Evolutionary conservation across 2,329 filamentous ascomycete genomes (phyloP), one percentile per base, ranked within the genome.

Genomic region (Aspergillus arachidicola): DNA sequence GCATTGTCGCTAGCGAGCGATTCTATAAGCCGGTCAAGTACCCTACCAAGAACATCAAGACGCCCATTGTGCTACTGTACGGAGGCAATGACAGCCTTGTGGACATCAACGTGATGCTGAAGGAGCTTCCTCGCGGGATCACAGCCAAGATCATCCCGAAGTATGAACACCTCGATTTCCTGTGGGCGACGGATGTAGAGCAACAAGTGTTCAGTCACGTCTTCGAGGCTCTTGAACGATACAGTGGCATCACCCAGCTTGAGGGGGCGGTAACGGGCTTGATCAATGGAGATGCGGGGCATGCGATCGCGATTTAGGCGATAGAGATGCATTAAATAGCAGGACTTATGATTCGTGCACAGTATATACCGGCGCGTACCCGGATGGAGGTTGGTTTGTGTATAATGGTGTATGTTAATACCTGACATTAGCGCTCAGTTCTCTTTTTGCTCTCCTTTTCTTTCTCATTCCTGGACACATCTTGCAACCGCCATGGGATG

Each of bases 11-110:
- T 5, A 86, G 86, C 59, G 89, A 87, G 73, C 93, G 94, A 71
- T 97, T 96, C 80, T 97, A 96, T 76, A 97, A 97, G 76, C 94
- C 97, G 6, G 93, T 95, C 71, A 94, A 92, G 75, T 99, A 97
- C 70, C 95, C 95, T 0, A 99, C 95, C 0, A 90, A 92, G 68
- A 99, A 99, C 75, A 99, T 99, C 82, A 94, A 92, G 73, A 97
- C 95, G 0, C 95, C 95, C 0, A 91, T 98, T 60, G 93, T 97
- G 6, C 84, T 99, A 1, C 87, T 99, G 7, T 98, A 98, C 71
- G 95, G 95, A 21, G 95, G 94, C 34, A 94, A 89, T 67, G 95
- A 99, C 79, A 97, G 93, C 58, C 82, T 99, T 32, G 93, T 99
- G 2, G 94, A 98, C 74, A 97, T 99, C 76, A 87, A 91, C 38